Base-by-base conservation (phyloP, 768 basidiomycete genomes). In the Termitomyces heimii region DNA sequence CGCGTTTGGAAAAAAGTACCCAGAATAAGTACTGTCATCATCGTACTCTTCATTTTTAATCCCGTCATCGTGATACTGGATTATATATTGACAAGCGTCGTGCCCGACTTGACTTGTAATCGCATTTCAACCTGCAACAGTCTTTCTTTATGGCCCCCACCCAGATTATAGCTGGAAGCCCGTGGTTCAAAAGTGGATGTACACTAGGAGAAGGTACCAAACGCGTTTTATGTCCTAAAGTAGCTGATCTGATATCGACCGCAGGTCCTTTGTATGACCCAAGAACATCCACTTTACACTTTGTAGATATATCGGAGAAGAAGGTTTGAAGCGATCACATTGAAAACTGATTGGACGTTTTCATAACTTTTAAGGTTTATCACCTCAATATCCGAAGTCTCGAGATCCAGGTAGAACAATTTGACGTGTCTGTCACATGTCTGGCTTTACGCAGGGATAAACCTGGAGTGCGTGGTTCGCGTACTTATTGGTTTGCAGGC, bases 201-300 rank as follows among this genome's bases (percentile, higher is more conserved):
- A 77, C 71, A 14, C 71, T 88, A 26, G 85, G 85, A 53, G 83
- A 88, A 82, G 84, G 85, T 84, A 60, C 45, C 62, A 18, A 13
- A 9, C 9, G 20, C 43, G 26, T 12, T 51, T 37, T 34, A 34
- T 40, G 42, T 37, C 46, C 18, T 14, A 29, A 54, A 62, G 47
- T 46, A 43, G 37, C 31, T 40, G 44, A 49, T 56, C 26, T 67
- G 64, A 67, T 65, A 16, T 50, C 13, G 35, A 54, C 57, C 61
- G 47, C 62, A 88, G 84, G 82, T 31, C 86, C 87, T 6, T 57
- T 88, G 14, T 88, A 84, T 65, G 86, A 88, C 60, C 68, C 78
- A 13, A 63, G 61, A 45, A 81, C 80, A 1, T 74, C 73, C 10
- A 76, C 72, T 26, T 66, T 88, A 37, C 86, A 88, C 68, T 88